Evolutionary conservation across 2,329 filamentous ascomycete species (phyloP), one percentile per base, ranked within the genome.

Genomic region (Plenodomus tracheiphilus): DNA sequence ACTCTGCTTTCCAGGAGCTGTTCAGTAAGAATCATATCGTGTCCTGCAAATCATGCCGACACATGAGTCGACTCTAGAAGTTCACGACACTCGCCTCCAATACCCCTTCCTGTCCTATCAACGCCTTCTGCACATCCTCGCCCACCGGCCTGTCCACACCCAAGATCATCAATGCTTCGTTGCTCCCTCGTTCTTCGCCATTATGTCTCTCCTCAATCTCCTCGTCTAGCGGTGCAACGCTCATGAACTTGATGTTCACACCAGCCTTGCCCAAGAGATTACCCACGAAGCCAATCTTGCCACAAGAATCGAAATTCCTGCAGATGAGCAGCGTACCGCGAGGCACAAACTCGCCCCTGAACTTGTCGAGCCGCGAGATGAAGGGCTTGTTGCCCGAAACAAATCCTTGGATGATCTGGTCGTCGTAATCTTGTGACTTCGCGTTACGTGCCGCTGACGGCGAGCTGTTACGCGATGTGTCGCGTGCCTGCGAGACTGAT

Each of bases 191-290:
- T 21, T 52, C 52, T 25, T 63, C 56, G 10, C 34, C 59, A 43
- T 59, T 56, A 51, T 51, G 34, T 41, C 55, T 47, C 49, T 69
- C 57, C 43, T 63, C 57, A 15, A 65, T 53, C 38, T 70, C 70
- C 34, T 74, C 69, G 47, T 79, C 78, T 53, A 88, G 68, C 8
- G 81, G 80, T 40, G 81, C 80, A 1, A 92, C 89, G 64, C 83
- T 85, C 89, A 93, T 94, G 66, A 86, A 91, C 39, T 81, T 82
- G 68, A 93, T 90, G 64, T 94, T 94, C 43, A 94, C 84, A 0
- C 83, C 84, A 32, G 87, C 81, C 32, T 79, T 79, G 0, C 89
- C 89, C 20, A 93, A 74, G 43, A 85, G 79, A 49, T 80, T 85
- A 1, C 89, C 89, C 2, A 94, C 89, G 32, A 85, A 84, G 2